Evolutionary conservation across 768 basidiomycete genomes (phyloP).

Genomic region (Russula sp.): DNA sequence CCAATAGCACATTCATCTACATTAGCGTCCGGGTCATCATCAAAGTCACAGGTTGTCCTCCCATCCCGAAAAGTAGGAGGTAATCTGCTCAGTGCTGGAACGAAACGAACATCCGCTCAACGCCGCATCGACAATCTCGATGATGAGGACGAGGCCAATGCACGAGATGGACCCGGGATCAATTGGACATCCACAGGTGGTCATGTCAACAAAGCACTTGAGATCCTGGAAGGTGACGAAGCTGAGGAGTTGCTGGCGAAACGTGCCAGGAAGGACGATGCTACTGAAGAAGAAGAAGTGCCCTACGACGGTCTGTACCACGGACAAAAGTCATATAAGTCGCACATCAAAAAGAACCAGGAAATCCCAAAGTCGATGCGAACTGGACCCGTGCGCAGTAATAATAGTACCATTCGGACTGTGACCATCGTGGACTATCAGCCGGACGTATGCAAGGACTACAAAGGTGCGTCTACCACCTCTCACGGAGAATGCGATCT

Average conservation of each 20-base stretch:
- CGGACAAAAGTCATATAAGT: slow-evolving; percentile 76
- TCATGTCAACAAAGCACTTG: slow-evolving; percentile 62
- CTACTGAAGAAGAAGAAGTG: slow-evolving; percentile 49
- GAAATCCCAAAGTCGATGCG: slow-evolving; percentile 86
- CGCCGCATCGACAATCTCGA: slow-evolving; percentile 44
- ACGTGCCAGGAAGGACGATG: slow-evolving; percentile 48
- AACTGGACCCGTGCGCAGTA: slow-evolving; percentile 69
- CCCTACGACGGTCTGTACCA: slow-evolving; percentile 83
- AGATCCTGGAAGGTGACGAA: slow-evolving; percentile 79
- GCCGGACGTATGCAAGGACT: slow-evolving; percentile 99
- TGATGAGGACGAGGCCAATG: slow-evolving; percentile 49
- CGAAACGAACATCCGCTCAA: slow-evolving; percentile 52
- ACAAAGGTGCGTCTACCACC: slow-evolving; percentile 68
- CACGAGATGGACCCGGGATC: slow-evolving; percentile 49
- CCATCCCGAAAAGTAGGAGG: slow-evolving; percentile 60
- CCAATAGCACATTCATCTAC: slow-evolving; percentile 56
- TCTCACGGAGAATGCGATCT: not conserved
- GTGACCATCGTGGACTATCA: slow-evolving; percentile 97
- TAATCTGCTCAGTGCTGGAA: slow-evolving; percentile 74
- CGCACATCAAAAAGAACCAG: slow-evolving; percentile 72
- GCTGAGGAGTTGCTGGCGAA: slow-evolving; percentile 71
- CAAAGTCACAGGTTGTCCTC: slow-evolving; percentile 67
- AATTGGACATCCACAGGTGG: slow-evolving; percentile 75
- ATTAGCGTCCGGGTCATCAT: slow-evolving; percentile 27
- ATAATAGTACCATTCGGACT: slow-evolving; percentile 73